phyloP scores from a whole-genome alignment of 2,329 filamentous ascomycete genomes.

The Monilinia polystroma region DNA sequence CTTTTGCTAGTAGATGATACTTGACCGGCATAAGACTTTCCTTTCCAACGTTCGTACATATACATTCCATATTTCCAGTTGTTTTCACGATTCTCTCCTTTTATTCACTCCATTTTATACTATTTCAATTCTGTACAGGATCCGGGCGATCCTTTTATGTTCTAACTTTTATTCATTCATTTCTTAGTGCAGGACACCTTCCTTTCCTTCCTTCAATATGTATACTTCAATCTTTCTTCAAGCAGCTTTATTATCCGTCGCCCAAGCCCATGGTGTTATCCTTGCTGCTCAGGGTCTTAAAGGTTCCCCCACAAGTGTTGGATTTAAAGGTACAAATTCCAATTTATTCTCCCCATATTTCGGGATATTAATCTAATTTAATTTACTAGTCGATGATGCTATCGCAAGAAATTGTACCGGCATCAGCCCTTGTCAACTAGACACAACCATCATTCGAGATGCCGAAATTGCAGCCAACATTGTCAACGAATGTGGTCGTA shows the following conservation, averaged over 20 bases:
- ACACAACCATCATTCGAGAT: conserved; percentile 62
- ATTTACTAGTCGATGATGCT: conserved; percentile 47
- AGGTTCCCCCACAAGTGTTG: conserved; percentile 16
- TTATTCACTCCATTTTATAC: neutral
- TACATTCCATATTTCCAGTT: conserved; percentile 8
- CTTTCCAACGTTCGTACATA: conserved; percentile 12
- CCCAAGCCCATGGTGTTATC: conserved; percentile 19
- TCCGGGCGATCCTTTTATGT: conserved; percentile 22
- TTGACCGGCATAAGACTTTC: conserved; percentile 4
- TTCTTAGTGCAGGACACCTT: conserved; percentile 22
- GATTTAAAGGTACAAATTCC: conserved; percentile 12
- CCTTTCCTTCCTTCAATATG: conserved; percentile 16
- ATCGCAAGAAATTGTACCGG: conserved; percentile 62
- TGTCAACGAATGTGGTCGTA: conserved; percentile 62
- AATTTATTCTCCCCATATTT: neutral
- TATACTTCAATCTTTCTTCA: conserved; percentile 18
- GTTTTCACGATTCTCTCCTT: neutral
- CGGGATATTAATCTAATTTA: neutral
- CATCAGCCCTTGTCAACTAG: conserved; percentile 65
- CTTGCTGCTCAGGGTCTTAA: conserved; percentile 19
- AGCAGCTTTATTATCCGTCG: conserved; percentile 16
- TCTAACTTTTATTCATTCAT: conserved; percentile 22
- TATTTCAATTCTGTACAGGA: conserved; percentile 17
- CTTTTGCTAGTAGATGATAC: neutral
- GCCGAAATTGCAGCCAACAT: conserved; percentile 52